Percentiles rank a stretch among this genome's conserved stretches.
Conservation (phyloP, 495 filamentous ascomycete species). For the Parachaetomium inaequale region DNA sequence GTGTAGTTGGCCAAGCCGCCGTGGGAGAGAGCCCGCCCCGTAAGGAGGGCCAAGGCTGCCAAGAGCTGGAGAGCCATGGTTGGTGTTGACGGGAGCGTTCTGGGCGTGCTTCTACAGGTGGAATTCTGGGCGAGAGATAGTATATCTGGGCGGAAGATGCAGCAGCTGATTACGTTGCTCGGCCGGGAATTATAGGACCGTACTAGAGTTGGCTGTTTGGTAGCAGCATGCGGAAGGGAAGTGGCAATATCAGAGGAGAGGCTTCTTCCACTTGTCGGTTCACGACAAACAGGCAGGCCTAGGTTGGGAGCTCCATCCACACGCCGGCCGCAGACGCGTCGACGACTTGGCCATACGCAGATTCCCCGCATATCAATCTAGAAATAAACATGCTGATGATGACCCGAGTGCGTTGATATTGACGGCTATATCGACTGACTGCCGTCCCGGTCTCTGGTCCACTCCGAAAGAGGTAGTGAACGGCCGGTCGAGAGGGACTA, state of each 20-base stretch:
- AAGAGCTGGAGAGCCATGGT: conserved; percentile 25
- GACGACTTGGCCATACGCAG: background rate
- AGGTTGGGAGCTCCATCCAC: background rate
- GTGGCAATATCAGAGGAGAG: background rate
- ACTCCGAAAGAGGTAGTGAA: background rate
- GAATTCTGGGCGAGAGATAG: background rate
- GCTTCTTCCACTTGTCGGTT: background rate
- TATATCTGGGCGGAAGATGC: background rate
- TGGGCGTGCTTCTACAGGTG: background rate
- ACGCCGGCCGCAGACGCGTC: background rate
- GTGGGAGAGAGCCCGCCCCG: conserved; percentile 34
- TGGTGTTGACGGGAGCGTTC: conserved; percentile 2
- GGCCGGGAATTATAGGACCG: background rate
- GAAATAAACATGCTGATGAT: conserved; percentile 15
- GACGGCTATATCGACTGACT: conserved; percentile 20
- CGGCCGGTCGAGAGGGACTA: background rate
- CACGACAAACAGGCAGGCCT: background rate
- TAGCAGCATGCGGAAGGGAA: background rate
- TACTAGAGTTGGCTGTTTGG: background rate
- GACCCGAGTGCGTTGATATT: conserved; percentile 18
- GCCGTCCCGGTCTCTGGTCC: background rate
- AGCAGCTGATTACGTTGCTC: background rate
- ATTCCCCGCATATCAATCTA: conserved; percentile 29
- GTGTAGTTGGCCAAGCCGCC: conserved; percentile 50
- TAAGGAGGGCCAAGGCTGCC: conserved; percentile 27